phyloP scores from a whole-genome alignment of 1,284 basidiomycete genomes.

The Cutaneotrichosporon dermatis region DNA sequence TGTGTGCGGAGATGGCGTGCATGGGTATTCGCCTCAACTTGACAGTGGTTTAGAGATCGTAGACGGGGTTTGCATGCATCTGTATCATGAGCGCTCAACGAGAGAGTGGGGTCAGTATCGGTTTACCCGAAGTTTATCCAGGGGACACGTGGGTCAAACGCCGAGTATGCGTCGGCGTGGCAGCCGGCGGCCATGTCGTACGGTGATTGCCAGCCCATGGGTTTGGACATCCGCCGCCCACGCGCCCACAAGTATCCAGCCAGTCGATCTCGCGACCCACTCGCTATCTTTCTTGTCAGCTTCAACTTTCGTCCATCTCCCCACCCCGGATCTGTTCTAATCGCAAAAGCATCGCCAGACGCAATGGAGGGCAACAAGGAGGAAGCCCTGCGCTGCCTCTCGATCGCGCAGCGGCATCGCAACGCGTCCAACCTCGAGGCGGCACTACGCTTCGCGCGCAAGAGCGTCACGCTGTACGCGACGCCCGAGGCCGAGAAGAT shows the following conservation, averaged over 20 bases:
- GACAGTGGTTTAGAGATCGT: conserved; percentile 28
- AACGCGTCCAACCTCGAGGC: conserved; percentile 66
- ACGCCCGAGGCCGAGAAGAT: conserved; percentile 67
- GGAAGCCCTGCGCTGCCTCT: conserved; percentile 74
- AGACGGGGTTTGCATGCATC: not conserved
- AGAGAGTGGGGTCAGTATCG: not conserved
- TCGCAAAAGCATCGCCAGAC: not conserved
- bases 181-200: not conserved
- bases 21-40: conserved; percentile 56
- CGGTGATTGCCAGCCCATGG: too few species aligned
- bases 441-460: conserved; percentile 85
- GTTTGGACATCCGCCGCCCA: too few species aligned
- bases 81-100: not conserved
- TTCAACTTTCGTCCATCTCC: too few species aligned
- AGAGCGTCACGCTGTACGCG: conserved; percentile 77
- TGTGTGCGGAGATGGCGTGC: conserved; percentile 57
- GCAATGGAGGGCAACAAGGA: conserved; percentile 84
- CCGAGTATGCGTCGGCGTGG: not conserved
- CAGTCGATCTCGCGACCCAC: too few species aligned
- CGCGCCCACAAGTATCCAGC: too few species aligned
- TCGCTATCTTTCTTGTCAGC: too few species aligned
- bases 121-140: not conserved
- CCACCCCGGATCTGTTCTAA: too few species aligned
- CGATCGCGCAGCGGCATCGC: conserved; percentile 69
- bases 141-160: conserved; percentile 1